phyloP scores from a whole-genome alignment of 2,329 filamentous ascomycete genomes.

The Lasiodiplodia citricola region DNA sequence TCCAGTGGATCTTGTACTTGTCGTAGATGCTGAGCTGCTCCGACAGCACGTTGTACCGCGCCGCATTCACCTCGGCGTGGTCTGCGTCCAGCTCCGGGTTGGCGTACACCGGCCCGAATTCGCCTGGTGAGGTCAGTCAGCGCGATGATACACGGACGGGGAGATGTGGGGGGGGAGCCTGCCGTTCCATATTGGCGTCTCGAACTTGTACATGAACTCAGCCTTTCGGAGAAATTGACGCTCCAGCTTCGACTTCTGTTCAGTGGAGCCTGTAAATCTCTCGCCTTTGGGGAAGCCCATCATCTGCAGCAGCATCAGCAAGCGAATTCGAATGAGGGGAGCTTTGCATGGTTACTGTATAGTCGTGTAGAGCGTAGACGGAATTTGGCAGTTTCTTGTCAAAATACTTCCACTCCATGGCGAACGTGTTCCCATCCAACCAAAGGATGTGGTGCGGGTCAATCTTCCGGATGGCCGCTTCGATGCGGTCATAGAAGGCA shows the following conservation, averaged over 20 bases:
- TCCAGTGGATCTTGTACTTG: constrained; percentile 60
- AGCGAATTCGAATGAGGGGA: no score
- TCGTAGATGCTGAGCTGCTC: constrained; percentile 60
- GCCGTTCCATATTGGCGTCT: constrained; percentile 55
- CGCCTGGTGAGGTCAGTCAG: constrained; percentile 63
- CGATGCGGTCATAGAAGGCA: constrained; percentile 54
- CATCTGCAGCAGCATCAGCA: constrained; percentile 30
- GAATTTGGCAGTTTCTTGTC: constrained; percentile 45
- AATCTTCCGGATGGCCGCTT: constrained; percentile 52
- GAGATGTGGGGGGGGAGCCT: background rate
- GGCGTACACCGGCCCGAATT: constrained; percentile 56
- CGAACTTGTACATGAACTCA: constrained; percentile 52
- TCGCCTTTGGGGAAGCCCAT: constrained; percentile 56
- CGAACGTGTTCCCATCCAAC: constrained; percentile 44
- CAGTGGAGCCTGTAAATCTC: constrained; percentile 48
- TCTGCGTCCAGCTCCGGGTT: constrained; percentile 45
- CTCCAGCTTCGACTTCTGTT: constrained; percentile 53
- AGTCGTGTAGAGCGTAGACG: constrained; percentile 62
- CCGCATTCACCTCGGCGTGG: constrained; percentile 46
- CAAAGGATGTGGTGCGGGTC: constrained; percentile 56
- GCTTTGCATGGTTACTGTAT: constrained; percentile 38
- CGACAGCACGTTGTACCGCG: constrained; percentile 50
- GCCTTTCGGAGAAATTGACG: constrained; percentile 54
- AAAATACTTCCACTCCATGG: constrained; percentile 51
- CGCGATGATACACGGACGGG: constrained; percentile 49